phyloP scores from a whole-genome alignment of 2,329 filamentous ascomycete species.

The Paracorniculantispora psalliotae region DNA sequence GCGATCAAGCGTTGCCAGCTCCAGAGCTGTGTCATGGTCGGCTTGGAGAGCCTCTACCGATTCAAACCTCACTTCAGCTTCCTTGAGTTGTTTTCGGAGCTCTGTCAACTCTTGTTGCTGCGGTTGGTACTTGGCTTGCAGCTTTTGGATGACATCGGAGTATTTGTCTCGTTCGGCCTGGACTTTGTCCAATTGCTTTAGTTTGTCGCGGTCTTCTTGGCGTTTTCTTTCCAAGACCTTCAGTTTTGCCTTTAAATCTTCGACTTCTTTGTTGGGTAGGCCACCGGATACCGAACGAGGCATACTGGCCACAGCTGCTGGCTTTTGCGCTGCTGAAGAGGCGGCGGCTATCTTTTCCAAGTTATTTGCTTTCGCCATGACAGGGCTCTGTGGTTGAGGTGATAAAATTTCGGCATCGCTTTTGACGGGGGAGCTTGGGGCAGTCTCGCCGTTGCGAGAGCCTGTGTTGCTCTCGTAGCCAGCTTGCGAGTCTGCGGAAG shows the following conservation, averaged over 20 bases:
- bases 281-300: conserved; percentile 42
- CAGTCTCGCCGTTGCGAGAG: conserved; percentile 20
- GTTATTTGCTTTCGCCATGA: conserved; percentile 44
- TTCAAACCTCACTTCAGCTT: conserved; percentile 65
- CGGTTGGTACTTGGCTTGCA: conserved; percentile 83
- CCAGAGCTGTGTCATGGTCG: conserved; percentile 78
- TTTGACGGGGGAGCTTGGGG: conserved; percentile 40
- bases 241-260: conserved; percentile 84
- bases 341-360: conserved; percentile 47
- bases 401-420: conserved; percentile 47
- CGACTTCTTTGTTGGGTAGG: conserved; percentile 62
- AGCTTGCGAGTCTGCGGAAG: conserved; percentile 43
- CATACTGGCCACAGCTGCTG: conserved; percentile 24
- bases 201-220: conserved; percentile 75
- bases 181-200: conserved; percentile 72
- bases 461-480: conserved; percentile 37
- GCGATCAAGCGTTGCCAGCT: conserved; percentile 81
- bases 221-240: conserved; percentile 84
- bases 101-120: conserved; percentile 76
- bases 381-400: conserved; percentile 46
- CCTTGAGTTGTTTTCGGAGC: conserved; percentile 71
- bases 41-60: conserved; percentile 67
- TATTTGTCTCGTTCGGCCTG: conserved; percentile 74
- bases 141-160: conserved; percentile 80
- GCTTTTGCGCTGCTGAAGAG: conserved; percentile 28